Percentiles rank a stretch among this genome's conserved stretches.
phyloP scores from a whole-genome alignment of 2,329 filamentous ascomycete species.

The Drechslera avenae region DNA sequence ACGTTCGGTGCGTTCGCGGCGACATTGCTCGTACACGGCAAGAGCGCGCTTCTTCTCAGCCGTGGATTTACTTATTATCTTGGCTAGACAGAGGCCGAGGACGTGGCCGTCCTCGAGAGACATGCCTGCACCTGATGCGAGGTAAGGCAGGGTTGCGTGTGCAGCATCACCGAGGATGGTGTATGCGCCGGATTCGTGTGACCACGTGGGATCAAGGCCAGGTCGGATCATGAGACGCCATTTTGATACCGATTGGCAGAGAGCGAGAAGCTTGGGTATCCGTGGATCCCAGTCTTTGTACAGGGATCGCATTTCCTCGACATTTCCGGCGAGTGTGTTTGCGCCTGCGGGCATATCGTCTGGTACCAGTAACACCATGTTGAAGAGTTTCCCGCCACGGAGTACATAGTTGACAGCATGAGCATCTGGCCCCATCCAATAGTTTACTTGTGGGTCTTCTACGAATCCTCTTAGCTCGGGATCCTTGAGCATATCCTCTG shows the following conservation, averaged over 20 bases:
- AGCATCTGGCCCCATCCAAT: constrained; percentile 59
- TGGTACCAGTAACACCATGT: constrained; percentile 58
- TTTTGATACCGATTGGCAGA: constrained; percentile 65
- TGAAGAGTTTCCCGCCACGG: constrained; percentile 55
- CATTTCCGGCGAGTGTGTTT: constrained; percentile 56
- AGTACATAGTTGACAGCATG: constrained; percentile 60
- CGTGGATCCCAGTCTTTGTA: constrained; percentile 64
- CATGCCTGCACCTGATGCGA: constrained; percentile 64
- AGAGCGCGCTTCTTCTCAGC: constrained; percentile 46
- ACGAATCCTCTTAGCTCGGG: constrained; percentile 54
- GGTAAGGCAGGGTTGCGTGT: constrained; percentile 68
- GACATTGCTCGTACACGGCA: constrained; percentile 62
- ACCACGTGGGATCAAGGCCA: constrained; percentile 61
- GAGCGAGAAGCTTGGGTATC: constrained; percentile 58
- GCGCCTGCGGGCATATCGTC: constrained; percentile 56
- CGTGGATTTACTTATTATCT: constrained; percentile 49
- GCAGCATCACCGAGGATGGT: constrained; percentile 67
- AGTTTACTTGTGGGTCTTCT: constrained; percentile 57
- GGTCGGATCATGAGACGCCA: constrained; percentile 65
- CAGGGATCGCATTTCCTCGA: constrained; percentile 60
- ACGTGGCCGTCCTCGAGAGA: constrained; percentile 65
- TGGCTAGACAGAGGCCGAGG: constrained; percentile 60
- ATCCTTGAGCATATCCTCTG: constrained; percentile 54
- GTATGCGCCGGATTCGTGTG: constrained; percentile 60
- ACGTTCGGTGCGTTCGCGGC: constrained; percentile 63